A percentile compares a stretch with the other conserved stretches of the same genome.
phyloP scores from a whole-genome alignment of 2,329 filamentous ascomycete species.

The Torrubiellomyces zombiae region DNA sequence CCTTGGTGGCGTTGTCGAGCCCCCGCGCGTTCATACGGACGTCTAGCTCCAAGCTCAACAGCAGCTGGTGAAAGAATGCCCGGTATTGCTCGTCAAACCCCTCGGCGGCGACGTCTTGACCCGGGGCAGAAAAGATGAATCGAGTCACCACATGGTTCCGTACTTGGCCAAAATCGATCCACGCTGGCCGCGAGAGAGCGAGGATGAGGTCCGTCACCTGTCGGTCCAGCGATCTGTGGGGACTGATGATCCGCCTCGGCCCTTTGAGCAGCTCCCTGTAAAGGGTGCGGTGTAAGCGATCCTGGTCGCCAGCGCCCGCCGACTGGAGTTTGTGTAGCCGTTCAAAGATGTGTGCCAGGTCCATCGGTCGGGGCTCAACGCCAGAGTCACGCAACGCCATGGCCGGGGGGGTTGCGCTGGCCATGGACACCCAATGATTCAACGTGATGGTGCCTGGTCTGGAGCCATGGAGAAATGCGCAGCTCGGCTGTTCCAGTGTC shows the following conservation, averaged over 20 bases:
- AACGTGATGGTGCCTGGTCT: slow-evolving; percentile 55
- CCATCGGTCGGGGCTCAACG: slow-evolving; percentile 41
- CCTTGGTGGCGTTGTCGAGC: slow-evolving; percentile 46
- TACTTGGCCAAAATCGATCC: slow-evolving; percentile 56
- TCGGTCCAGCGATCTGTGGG: slow-evolving; percentile 47
- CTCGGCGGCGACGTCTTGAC: slow-evolving; percentile 34
- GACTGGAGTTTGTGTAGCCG: slow-evolving; percentile 40
- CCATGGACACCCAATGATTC: slow-evolving; percentile 49
- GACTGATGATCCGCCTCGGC: slow-evolving; percentile 42
- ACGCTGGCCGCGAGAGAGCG: slow-evolving; percentile 49
- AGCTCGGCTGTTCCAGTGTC: slow-evolving; percentile 58
- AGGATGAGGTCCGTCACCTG: slow-evolving; percentile 59
- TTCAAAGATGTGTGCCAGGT: slow-evolving; percentile 38
- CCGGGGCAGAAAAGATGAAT: slow-evolving; percentile 49
- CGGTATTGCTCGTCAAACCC: too few relatives aligned
- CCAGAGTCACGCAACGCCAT: slow-evolving; percentile 43
- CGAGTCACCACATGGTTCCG: slow-evolving; percentile 59
- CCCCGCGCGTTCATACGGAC: slow-evolving; percentile 47
- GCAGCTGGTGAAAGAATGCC: slow-evolving; percentile 60
- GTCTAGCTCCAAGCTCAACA: slow-evolving; percentile 57
- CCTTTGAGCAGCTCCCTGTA: slow-evolving; percentile 53
- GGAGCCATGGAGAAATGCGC: slow-evolving; percentile 48
- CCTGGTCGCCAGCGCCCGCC: slow-evolving; percentile 35
- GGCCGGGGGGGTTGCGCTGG: slow-evolving; percentile 36
- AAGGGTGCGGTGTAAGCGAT: slow-evolving; percentile 44